Percentiles rank a stretch among this genome's conserved stretches.
Conservation (phyloP, 257 asterid genomes). For the Eustoma russellianum region DNA sequence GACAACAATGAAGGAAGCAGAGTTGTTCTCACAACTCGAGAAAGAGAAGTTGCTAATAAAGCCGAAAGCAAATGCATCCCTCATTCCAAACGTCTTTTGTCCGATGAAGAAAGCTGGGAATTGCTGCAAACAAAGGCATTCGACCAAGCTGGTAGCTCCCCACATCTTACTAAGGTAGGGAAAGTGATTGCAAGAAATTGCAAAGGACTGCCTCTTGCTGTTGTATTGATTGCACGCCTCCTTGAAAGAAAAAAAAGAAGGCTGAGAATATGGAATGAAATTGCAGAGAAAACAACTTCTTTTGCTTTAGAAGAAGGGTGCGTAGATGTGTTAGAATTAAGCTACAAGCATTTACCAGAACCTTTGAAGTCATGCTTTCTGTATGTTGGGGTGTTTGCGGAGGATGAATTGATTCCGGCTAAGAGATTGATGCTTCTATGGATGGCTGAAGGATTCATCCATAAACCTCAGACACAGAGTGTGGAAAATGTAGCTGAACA, state of each 20-base stretch:
- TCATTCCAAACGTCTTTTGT: conserved; percentile 18
- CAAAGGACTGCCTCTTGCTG: conserved; percentile 20
- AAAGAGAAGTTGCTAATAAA: conserved; percentile 20
- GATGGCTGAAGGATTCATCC: conserved; percentile 25
- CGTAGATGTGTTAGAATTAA: conserved; percentile 16
- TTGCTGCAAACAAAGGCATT: conserved; percentile 46
- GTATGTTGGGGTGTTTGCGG: conserved; percentile 19
- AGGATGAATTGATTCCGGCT: conserved; percentile 13
- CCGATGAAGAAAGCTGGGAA: conserved; percentile 24
- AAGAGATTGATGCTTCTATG: conserved; percentile 21
- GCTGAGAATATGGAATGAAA: conserved; percentile 18
- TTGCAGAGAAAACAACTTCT: conserved; percentile 13
- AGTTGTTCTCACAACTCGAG: conserved; percentile 35
- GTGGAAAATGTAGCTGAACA: conserved; percentile 22
- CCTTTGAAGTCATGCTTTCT: conserved; percentile 21
- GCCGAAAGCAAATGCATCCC: conserved; percentile 17
- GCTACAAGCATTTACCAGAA: conserved; percentile 19
- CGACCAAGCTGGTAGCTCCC: conserved; percentile 15
- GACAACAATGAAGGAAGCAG: conserved; percentile 29
- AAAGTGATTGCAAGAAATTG: conserved; percentile 13
- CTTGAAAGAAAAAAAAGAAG: conserved; percentile 13
- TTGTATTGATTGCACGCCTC: conserved; percentile 19
- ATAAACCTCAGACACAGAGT: conserved; percentile 11
- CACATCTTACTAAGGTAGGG: conserved; percentile 16
- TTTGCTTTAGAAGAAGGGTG: conserved; percentile 20